Evolutionary conservation across 2,329 filamentous ascomycete genomes (phyloP), one percentile per base, ranked within the genome.

Genomic region (Trichoderma asperellum): DNA sequence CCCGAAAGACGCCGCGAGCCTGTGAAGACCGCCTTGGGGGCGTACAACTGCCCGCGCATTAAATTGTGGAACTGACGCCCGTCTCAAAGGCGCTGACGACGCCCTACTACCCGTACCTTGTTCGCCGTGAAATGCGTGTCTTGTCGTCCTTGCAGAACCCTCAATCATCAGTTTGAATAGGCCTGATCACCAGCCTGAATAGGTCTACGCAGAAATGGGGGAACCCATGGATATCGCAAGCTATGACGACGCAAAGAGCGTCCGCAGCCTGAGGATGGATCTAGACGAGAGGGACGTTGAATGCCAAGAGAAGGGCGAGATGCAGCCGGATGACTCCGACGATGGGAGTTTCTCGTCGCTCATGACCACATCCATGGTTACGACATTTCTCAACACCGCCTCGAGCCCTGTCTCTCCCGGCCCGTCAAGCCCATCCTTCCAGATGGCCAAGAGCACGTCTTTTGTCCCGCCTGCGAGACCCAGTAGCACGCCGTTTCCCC

Each of bases 401-500:
- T 86, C 86, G n/a, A 87, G 85, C 61, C 85, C 86, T 4, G 85
- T 86, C 18, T 85, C 85, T 4, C 84, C 85, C 0, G 85, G 85
- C 34, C 83, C 86, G 16, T 82, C 84, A 6, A 87, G 84, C 71
- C 85, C 85, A 47, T 83, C 83, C 29, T 79, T 84, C 60, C 81
- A 85, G 49, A 84, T 83, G 70, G 76, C 78, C 68, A 85, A 84
- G 69, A 75, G 83, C 43, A 66, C 73, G 35, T 72, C 74, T n/a
- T 77, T 79, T 70, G 74, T 79, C 10, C 79, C 78, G 18, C 78
- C 78, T 4, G 76, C 76, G 6, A 83, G 87, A 63, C 87, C 87
- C 21, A 88, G 86, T 75, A 88, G 87, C 78, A 89, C 87, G 2
- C 87, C 87, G 1, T 89, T 88, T 68, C 85, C 85, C 4, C 84